These are phyloP conservation scores for Punica granatum DNA, from an alignment of 345 rosid genomes.

Conservation along the genomic window DNA sequence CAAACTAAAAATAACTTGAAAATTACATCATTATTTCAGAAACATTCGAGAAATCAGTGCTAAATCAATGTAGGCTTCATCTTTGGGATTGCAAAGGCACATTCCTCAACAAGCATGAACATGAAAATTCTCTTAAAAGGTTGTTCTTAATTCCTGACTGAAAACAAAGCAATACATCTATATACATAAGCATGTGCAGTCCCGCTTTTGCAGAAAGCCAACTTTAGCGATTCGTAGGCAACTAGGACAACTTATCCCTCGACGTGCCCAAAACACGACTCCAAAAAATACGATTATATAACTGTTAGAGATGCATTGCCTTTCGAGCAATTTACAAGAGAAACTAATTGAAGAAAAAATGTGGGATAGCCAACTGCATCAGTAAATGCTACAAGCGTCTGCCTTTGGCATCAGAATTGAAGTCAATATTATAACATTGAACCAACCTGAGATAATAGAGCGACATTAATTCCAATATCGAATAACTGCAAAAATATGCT, in stretches of 20 bases:
- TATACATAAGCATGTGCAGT: background rate
- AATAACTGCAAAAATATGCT: conserved; percentile 84
- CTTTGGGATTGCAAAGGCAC: background rate
- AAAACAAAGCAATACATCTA: background rate
- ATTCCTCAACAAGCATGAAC: too few species aligned
- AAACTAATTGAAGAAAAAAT: background rate
- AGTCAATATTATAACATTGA: conserved; percentile 4
- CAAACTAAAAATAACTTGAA: background rate
- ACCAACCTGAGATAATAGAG: conserved; percentile 83
- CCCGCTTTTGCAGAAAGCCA: background rate
- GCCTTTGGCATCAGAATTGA: background rate
- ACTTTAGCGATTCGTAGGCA: background rate
- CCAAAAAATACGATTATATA: background rate
- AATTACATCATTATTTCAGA: background rate
- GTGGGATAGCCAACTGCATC: background rate
- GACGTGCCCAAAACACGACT: background rate
- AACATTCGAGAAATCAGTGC: background rate
- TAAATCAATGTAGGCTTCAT: background rate
- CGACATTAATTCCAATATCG: conserved; percentile 88
- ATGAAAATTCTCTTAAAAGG: too few species aligned
- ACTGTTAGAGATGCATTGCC: background rate
- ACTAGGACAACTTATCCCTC: background rate
- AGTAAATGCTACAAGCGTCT: background rate
- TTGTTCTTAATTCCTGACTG: too few species aligned
- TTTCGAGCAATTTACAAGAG: background rate